Percentiles rank a stretch among this genome's conserved stretches.
Conservation (phyloP, 2,329 filamentous ascomycete genomes). For the Rhinocladiella mackenziei region DNA sequence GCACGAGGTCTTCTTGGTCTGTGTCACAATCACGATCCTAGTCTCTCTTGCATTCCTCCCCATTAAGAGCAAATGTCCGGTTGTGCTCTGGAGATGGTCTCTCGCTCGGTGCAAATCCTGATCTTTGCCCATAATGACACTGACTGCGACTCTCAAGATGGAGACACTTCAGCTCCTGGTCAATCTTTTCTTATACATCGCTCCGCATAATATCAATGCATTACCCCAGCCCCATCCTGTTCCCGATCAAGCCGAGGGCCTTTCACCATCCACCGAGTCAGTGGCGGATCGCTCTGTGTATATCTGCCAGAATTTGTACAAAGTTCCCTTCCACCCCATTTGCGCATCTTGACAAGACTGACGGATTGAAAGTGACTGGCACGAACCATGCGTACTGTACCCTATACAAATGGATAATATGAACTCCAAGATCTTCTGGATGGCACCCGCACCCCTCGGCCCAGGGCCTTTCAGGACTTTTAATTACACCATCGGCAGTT, state of each 20-base stretch:
- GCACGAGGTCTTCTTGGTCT: no score
- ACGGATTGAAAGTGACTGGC: constrained; percentile 5
- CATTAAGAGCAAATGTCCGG: no score
- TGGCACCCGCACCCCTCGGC: constrained; percentile 8
- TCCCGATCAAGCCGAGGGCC: neutral
- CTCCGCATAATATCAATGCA: no score
- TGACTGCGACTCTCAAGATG: no score
- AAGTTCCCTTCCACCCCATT: neutral
- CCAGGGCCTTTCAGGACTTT: constrained; percentile 6
- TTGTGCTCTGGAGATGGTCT: no score
- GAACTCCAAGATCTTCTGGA: constrained; percentile 5
- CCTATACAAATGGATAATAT: neutral
- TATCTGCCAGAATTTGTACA: constrained; percentile 13
- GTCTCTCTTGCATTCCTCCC: no score
- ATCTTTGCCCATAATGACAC: no score
- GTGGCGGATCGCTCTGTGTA: constrained; percentile 1
- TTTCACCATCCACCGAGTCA: neutral
- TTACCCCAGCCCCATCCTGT: no score
- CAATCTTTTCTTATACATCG: no score
- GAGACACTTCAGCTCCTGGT: no score
- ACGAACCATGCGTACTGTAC: constrained; percentile 6
- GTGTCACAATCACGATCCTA: no score
- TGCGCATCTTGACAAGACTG: neutral
- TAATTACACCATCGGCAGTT: constrained; percentile 13
- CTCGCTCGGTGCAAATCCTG: no score